Evolutionary conservation across 148 eudicot species (phyloP).

Genomic region (Rhododendron griersonianum): DNA sequence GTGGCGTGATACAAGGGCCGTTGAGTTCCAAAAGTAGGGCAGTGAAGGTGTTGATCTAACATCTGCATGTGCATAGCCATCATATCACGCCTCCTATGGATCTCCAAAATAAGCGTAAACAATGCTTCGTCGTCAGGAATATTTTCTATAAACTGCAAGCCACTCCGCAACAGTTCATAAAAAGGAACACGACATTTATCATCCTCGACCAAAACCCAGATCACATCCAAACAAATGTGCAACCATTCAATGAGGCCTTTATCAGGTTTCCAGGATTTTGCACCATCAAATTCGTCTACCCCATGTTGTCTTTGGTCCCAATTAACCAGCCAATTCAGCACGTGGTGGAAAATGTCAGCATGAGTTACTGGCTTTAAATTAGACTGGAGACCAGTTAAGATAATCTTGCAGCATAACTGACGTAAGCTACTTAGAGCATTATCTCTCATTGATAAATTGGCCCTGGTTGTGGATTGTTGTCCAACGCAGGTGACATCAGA

Average conservation of each 20-base stretch:
- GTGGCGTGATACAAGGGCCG: slow-evolving; percentile 71
- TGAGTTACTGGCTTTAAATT: slow-evolving; percentile 80
- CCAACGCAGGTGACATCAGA: slow-evolving; percentile 42
- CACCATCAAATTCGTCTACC: slow-evolving; percentile 46
- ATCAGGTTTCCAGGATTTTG: slow-evolving; percentile 64
- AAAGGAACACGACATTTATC: slow-evolving; percentile 92
- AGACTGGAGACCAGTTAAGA: slow-evolving; percentile 56
- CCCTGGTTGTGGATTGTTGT: slow-evolving; percentile 42
- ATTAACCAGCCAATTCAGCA: slow-evolving; percentile 84
- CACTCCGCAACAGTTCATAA: slow-evolving; percentile 85
- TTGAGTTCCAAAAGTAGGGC: slow-evolving; percentile 93
- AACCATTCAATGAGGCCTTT: slow-evolving; percentile 79
- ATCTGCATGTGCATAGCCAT: slow-evolving; percentile 98
- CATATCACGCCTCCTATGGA: slow-evolving; percentile 94
- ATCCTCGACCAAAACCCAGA: slow-evolving; percentile 88
- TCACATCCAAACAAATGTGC: slow-evolving; percentile 85
- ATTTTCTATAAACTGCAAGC: slow-evolving; percentile 82
- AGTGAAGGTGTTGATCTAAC: slow-evolving; percentile 97
- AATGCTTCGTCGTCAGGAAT: slow-evolving; percentile 94
- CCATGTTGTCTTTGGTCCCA: slow-evolving; percentile 82
- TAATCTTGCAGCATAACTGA: slow-evolving; percentile 82
- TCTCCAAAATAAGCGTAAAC: slow-evolving; percentile 86
- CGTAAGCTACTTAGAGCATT: slow-evolving; percentile 80
- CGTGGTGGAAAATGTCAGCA: slow-evolving; percentile 70
- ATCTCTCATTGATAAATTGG: slow-evolving; percentile 41